Evolutionary conservation across 2,329 filamentous ascomycete genomes (phyloP), one percentile per base, ranked within the genome.

Genomic region (Fusarium guadeloupense): DNA sequence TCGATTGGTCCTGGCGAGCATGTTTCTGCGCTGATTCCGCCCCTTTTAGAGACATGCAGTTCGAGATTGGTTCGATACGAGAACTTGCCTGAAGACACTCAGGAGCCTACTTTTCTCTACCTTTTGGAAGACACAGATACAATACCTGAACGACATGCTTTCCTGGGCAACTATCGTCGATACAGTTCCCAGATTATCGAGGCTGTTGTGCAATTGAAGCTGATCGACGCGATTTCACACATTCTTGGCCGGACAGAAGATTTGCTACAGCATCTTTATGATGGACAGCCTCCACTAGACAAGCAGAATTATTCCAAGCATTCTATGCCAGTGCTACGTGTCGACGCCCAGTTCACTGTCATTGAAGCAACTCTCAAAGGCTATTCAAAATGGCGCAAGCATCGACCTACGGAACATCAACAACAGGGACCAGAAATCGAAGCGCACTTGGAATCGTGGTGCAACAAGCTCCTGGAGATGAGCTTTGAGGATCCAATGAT

Each of bases 41-140:
- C 89, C 4, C 82, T 98, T 40, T 78, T 98, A 19, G 90, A 96
- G 71, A 85, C 91, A 28, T 96, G 92, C 75, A 95, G 90, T 72
- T 85, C 89, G 39, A 85, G 96, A 52, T 81, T 98, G 47, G 83
- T 98, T 56, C 89, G 92, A 49, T 99, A 96, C 75, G 95, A 99
- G 74, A 88, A 85, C 61, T 79, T 98, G 3, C 91, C 93, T 0
- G 88, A 94, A 62, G 90, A 96, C 61, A 90, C 89, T 0, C 85
- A 91, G 40, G 89, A 97, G 67, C 83, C 91, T 3, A 93, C 90
- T 1, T 85, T 93, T 54, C 80, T 92, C 10, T 95, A 97, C 65
- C 82, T 99, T 2, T 83, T 93, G 69, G 93, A 98, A 71, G 95
- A 99, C 72, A 96, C 97, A 51, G 95, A 99, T 71, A 98, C 94